Base-by-base conservation (phyloP, 495 filamentous ascomycete genomes). In the Cercophora scortea region DNA sequence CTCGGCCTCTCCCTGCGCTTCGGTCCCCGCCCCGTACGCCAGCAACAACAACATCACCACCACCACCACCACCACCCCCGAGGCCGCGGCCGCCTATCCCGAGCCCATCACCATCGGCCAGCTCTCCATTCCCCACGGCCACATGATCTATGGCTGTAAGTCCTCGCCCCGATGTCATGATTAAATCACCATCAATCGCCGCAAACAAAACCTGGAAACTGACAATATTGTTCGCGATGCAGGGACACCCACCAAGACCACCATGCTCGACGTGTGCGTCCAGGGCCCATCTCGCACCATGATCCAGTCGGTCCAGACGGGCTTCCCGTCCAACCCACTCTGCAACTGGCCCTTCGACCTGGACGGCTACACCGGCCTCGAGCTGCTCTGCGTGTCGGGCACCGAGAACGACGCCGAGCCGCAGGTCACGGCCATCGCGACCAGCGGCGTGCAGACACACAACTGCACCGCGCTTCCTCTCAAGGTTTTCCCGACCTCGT, bases 61-160 rank as follows among this genome's bases (percentile, higher is more conserved):
- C 5, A 25, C 25, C 25, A 25, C 25, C 25, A 25, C 25, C 25
- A 25, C 25, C 5, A 25, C 25, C 25, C 25, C 25, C 25, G 25
- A 34, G 32, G 32, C 19, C 44, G 32, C 17, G 8, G 33, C 19
- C 9, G 12, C 8, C 12, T 46, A 50, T 38, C 48, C 48, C 4
- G 48, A 50, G 11, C 48, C 48, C 36, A 50, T 50, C 48, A 50
- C 48, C 16, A 50, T 50, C 48, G 48, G 48, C 25, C 48, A 18
- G 13, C 18, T 42, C 10, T 12, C 18, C 16, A 16, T 50, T 33
- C 18, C 18, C 17, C 48, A 50, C 35, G 48, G 48, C 0, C 35
- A 50, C 35, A 11, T 50, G 11, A 39, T 50, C 15, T n/a, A 13
- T 16, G 48, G 35, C 36, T 50, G 48, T 50, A 50, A 25, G 48